These are phyloP conservation scores for Talaromyces liani DNA, from an alignment of 495 filamentous ascomycete genomes.

Conservation along the genomic window DNA sequence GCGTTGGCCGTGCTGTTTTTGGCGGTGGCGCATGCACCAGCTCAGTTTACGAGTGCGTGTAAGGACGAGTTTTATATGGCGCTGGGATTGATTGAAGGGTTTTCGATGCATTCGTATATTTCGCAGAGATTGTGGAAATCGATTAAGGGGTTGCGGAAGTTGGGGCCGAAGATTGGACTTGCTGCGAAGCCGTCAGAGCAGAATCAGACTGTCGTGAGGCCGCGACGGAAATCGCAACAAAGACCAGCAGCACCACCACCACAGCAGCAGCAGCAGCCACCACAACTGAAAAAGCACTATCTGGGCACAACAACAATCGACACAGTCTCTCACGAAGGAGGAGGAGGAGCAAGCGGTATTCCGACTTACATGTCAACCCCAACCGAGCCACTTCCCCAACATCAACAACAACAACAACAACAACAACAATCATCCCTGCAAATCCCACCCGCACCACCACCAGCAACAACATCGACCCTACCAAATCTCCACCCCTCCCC, in stretches of 20 bases:
- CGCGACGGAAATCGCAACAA: not conserved
- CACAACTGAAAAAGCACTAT: not conserved
- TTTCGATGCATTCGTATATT: constrained; percentile 50
- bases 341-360: not conserved
- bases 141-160: constrained; percentile 50
- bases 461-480: not conserved
- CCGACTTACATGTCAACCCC: not conserved
- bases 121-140: constrained; percentile 56
- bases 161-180: not conserved
- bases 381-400: not conserved
- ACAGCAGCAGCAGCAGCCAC: not conserved
- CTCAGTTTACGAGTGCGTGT: constrained; percentile 46
- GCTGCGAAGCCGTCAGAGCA: not conserved
- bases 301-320: not conserved
- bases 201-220: not conserved
- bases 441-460: not conserved
- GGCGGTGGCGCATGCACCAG: constrained; percentile 54
- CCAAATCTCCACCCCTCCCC: not conserved
- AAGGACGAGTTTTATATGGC: constrained; percentile 62
- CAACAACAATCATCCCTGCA: not conserved
- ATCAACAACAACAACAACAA: not conserved
- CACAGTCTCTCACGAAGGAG: not conserved
- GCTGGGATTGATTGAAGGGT: constrained; percentile 54
- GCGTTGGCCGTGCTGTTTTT: constrained; percentile 57
- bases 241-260: not conserved